Percentiles rank a stretch among this genome's conserved stretches.
Conservation (phyloP, 306 rosid species). For the Cicer judaicum region DNA sequence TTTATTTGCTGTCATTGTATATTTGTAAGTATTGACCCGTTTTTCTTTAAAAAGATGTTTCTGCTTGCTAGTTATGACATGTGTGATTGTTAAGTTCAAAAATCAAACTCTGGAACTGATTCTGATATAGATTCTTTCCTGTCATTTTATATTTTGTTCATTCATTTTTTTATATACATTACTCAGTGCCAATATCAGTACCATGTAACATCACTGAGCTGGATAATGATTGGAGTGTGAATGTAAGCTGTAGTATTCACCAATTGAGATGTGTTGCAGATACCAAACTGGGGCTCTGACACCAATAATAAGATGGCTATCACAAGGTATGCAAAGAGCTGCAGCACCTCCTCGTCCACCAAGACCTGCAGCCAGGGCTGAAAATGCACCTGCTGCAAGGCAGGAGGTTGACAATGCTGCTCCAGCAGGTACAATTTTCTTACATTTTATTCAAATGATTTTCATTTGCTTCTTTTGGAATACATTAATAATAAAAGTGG, state of each 20-base stretch:
- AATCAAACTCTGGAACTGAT: neutral
- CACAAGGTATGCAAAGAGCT: conserved; percentile 95
- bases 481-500: neutral
- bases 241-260: conserved; percentile 42
- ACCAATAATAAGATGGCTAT: conserved; percentile 86
- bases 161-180: conserved; percentile 3
- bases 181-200: neutral
- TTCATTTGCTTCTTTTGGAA: conserved; percentile 15
- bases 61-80: conserved; percentile 32
- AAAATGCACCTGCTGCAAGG: conserved; percentile 74
- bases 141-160: neutral
- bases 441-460: conserved; percentile 34
- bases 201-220: conserved; percentile 18
- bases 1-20: conserved; percentile 77
- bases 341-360: conserved; percentile 91
- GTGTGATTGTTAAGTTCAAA: conserved; percentile 4
- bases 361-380: conserved; percentile 81
- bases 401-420: conserved; percentile 67
- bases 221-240: conserved; percentile 20
- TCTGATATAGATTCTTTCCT: conserved; percentile 20
- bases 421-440: conserved; percentile 63
- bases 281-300: conserved; percentile 95
- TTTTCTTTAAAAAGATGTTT: conserved; percentile 15
- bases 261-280: conserved; percentile 55
- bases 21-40: conserved; percentile 67